Evolutionary conservation across 768 basidiomycete genomes (phyloP).

Genomic region (Mrakia hoshinonis): DNA sequence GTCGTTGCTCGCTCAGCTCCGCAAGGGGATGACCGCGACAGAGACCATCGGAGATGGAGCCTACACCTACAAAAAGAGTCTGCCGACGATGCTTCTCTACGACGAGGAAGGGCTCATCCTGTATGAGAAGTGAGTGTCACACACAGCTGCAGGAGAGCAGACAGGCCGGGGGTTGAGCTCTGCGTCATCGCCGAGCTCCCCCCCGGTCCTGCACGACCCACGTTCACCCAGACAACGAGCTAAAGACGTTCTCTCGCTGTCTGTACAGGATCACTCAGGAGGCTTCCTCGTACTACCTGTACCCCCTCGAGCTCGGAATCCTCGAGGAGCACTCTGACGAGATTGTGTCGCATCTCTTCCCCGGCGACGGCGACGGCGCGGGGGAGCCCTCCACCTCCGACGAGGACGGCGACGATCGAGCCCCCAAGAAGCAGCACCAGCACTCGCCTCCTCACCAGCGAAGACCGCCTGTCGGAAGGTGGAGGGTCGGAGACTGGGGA

Average conservation of each 20-base stretch:
- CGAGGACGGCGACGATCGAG: constrained; percentile 23
- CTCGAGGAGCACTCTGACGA: constrained; percentile 62
- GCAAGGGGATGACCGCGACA: neutral
- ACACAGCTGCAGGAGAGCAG: neutral
- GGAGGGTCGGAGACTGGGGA: constrained; percentile 40
- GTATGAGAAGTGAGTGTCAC: constrained; percentile 54
- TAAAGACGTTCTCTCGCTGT: neutral
- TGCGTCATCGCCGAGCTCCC: neutral
- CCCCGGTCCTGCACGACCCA: neutral
- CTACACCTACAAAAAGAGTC: constrained; percentile 47
- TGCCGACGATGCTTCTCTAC: constrained; percentile 80
- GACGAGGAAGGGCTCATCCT: constrained; percentile 74
- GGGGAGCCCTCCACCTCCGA: neutral
- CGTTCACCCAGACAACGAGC: neutral
- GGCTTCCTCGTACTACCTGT: constrained; percentile 65
- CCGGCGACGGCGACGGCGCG: neutral
- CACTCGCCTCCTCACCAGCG: constrained; percentile 16
- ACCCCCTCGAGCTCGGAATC: constrained; percentile 77
- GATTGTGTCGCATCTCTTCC: constrained; percentile 48
- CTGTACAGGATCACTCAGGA: constrained; percentile 36
- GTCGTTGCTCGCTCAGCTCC: constrained; percentile 22
- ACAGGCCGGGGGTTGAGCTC: neutral
- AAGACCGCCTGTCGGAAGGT: constrained; percentile 26
- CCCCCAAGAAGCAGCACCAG: constrained; percentile 28
- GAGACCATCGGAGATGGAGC: constrained; percentile 10